Base-by-base conservation (phyloP, 352 stramenopile species). In the Phytophthora citrophthora region DNA sequence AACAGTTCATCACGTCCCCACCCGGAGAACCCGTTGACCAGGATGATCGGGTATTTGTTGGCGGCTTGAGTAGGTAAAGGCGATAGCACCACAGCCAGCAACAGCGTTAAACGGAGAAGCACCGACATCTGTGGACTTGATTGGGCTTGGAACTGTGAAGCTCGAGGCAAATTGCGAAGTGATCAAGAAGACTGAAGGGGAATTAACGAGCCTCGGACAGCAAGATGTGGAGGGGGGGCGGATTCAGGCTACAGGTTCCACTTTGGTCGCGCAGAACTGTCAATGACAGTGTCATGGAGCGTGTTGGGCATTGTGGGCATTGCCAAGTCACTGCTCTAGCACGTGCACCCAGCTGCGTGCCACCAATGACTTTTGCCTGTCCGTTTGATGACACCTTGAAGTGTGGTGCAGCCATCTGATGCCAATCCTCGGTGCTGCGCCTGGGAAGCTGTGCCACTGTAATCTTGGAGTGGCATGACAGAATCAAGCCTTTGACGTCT, bases 21-120 rank as follows among this genome's bases (percentile, higher is more conserved):
- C 41, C 75, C 81, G 24, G 50, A 63, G 31, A 90, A 77, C 2
- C 81, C 81, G 46, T 88, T 77, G 10, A 90, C 76, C 10, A 90
- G 58, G 10, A 90, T 66, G 58, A 86, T 76, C 23, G 79, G 79
- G 43, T 81, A 83, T 43, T 69, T 64, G 59, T 88, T 83, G 34
- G 53, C 56, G 16, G 70, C 74, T 32, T 62, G 44, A 20, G 55
- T 61, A 3, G 50, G n/a, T 5, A 26, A 49, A 1, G 47, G 36
- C n/a, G 64, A 54, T 10, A 72, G 23, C 10, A 26, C 18, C 27
- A 51, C 38, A 4, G 13, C 16, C 1, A 76, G 16, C 18, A 76
- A 29, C 20, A 71, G 12, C 8, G 43, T 43, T 20, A 72, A 48
- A 16, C 31, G 54, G 12, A 75, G 39, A 12, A 75, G n/a, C 12